Percentiles rank a stretch among this genome's conserved stretches.
phyloP scores from a whole-genome alignment of 345 rosid species.

The Populus nigra region DNA sequence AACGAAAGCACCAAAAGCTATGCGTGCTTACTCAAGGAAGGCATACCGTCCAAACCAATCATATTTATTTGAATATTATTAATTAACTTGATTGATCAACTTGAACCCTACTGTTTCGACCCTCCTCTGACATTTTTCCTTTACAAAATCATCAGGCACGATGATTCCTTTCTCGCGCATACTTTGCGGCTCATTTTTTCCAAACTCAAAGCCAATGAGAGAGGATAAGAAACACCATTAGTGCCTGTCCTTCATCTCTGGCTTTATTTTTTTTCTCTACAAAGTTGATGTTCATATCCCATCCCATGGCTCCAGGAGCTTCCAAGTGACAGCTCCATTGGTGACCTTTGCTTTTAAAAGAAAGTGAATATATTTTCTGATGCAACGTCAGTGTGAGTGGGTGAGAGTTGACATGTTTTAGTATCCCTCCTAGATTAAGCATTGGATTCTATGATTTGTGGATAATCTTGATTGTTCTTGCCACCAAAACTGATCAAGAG shows the following conservation, averaged over 20 bases:
- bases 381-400: conserved; percentile 1
- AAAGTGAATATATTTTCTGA: neutral
- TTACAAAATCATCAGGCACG: neutral
- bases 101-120: neutral
- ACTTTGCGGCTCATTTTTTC: neutral
- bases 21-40: neutral
- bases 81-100: neutral
- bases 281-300: neutral
- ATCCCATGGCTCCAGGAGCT: neutral
- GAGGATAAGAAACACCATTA: conserved; percentile 9
- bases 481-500: neutral
- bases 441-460: conserved; percentile 15
- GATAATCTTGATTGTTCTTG: conserved; percentile 6
- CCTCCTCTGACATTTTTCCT: neutral
- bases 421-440: neutral
- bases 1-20: neutral
- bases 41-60: neutral
- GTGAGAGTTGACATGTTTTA: neutral
- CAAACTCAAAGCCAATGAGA: conserved; percentile 3
- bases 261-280: neutral
- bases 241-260: conserved; percentile 3
- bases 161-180: neutral
- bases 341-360: neutral
- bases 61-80: neutral
- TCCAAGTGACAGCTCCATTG: neutral